Conservation (phyloP, 257 asterid species). For the Craterostigma plantagineum region DNA sequence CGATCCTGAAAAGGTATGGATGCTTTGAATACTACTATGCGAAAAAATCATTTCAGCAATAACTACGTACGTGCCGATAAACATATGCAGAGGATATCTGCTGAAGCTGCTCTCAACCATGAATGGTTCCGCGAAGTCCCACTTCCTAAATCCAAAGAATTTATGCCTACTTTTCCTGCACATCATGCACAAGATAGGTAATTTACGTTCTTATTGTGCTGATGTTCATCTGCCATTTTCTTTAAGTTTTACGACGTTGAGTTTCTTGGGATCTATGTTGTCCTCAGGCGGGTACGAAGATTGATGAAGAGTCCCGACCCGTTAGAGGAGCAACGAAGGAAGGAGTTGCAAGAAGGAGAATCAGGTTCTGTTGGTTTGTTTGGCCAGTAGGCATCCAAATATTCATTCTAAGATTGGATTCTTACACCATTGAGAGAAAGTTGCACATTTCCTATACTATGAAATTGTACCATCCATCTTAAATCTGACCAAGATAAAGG, state of each 20-base stretch:
- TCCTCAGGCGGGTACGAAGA: slow-evolving; percentile 46
- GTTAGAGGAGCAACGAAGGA: slow-evolving; percentile 49
- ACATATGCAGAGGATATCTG: slow-evolving; percentile 52
- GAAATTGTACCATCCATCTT: too few species aligned
- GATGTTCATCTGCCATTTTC: not conserved
- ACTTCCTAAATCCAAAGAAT: slow-evolving; percentile 73
- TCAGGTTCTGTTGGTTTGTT: slow-evolving; percentile 61
- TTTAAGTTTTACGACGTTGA: not conserved
- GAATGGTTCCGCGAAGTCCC: slow-evolving; percentile 87
- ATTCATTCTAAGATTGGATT: too few species aligned
- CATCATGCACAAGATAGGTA: slow-evolving; percentile 86
- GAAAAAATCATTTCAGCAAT: not conserved
- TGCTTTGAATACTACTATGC: not conserved
- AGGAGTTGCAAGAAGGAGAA: slow-evolving; percentile 47
- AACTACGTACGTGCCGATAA: slow-evolving; percentile 7
- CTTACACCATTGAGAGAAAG: too few species aligned
- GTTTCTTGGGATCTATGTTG: not conserved
- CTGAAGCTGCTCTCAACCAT: slow-evolving; percentile 64
- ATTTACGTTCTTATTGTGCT: not conserved
- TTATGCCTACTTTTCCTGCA: slow-evolving; percentile 91
- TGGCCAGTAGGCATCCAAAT: slow-evolving; percentile 29
- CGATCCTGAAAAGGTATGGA: slow-evolving; percentile 64
- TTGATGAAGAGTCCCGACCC: slow-evolving; percentile 72
- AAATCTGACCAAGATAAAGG: too few species aligned
- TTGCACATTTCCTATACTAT: too few species aligned